Conservation (phyloP, 345 rosid genomes). For the Camelina sativa region DNA sequence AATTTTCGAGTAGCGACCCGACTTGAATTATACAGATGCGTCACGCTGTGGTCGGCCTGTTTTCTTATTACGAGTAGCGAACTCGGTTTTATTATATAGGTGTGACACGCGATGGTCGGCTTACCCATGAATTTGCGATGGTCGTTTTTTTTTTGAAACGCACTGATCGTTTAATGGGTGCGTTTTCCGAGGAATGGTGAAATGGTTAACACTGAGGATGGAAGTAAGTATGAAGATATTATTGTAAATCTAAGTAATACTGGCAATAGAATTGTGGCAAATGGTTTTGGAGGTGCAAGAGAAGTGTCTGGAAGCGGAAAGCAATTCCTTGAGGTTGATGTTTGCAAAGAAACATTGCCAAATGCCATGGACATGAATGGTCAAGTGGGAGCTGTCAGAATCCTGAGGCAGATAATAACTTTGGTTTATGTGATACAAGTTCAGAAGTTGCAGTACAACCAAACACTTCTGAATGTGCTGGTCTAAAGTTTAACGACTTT, state of each 20-base stretch:
- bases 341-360: conserved; percentile 1
- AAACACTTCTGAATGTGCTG: background rate
- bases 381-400: background rate
- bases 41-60: too few species aligned
- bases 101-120: too few species aligned
- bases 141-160: too few species aligned
- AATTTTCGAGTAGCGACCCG: too few species aligned
- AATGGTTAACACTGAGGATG: conserved; percentile 30
- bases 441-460: background rate
- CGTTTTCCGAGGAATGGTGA: conserved; percentile 25
- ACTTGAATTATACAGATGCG: too few species aligned
- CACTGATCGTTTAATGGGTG: too few species aligned
- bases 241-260: conserved; percentile 22
- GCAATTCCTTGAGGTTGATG: conserved; percentile 4
- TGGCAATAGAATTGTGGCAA: background rate
- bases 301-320: background rate
- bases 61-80: too few species aligned
- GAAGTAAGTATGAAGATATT: conserved; percentile 48
- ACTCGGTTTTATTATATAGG: too few species aligned
- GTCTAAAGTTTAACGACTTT: conserved; percentile 33
- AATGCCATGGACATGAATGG: background rate
- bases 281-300: background rate
- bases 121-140: too few species aligned
- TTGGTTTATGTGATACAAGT: background rate
- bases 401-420: background rate